These are phyloP conservation scores for Mrakia frigida DNA, from an alignment of 768 basidiomycete species.

Conservation along the genomic window DNA sequence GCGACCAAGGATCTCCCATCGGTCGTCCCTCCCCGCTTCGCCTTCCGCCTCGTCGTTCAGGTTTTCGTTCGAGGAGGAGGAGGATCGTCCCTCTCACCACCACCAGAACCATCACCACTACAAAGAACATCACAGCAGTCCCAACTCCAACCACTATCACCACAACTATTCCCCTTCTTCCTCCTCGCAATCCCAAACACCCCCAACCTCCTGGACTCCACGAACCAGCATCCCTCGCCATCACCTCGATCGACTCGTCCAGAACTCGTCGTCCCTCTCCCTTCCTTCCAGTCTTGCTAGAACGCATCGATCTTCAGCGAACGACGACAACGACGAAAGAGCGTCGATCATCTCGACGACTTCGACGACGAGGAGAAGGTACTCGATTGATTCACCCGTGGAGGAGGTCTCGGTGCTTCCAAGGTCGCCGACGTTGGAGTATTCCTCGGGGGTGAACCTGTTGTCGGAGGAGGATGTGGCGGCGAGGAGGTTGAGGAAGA, in stretches of 20 bases:
- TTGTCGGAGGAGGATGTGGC: neutral
- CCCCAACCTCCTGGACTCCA: neutral
- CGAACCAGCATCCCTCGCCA: slow-evolving; percentile 11
- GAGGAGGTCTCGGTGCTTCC: no score
- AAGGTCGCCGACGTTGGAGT: no score
- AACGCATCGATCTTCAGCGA: neutral
- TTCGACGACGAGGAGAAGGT: no score
- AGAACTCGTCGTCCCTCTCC: neutral
- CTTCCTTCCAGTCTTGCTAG: neutral
- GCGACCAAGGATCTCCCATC: neutral
- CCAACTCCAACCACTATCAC: neutral
- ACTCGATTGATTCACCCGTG: no score
- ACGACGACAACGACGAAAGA: neutral
- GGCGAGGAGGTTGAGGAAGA: neutral
- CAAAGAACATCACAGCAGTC: no score
- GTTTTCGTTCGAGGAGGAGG: neutral
- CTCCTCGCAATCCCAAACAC: neutral
- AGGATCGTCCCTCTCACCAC: neutral
- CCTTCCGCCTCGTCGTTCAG: neutral
- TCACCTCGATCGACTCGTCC: neutral
- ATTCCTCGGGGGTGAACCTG: neutral
- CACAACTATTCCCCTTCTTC: neutral
- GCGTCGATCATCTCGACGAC: neutral
- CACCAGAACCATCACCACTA: neutral
- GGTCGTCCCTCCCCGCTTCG: slow-evolving; percentile 8